phyloP scores from a whole-genome alignment of 2,329 filamentous ascomycete genomes.

The Chaetomium strumarium region DNA sequence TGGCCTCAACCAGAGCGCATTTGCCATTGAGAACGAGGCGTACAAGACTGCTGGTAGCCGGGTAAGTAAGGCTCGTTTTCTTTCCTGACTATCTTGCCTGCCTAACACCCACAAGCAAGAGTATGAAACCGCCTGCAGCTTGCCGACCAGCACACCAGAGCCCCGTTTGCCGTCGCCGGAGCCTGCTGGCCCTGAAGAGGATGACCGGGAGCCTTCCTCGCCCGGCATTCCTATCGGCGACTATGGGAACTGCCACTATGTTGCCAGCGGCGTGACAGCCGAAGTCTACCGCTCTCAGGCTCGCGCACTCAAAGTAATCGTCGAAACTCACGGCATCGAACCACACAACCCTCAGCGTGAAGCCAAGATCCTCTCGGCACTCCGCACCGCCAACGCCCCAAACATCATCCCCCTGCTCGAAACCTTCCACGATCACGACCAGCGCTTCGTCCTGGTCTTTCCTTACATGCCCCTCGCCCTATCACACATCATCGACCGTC shows the following conservation, averaged over 20 bases:
- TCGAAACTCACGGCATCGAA: slow-evolving; percentile 62
- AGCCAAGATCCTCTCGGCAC: slow-evolving; percentile 66
- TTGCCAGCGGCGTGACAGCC: slow-evolving; percentile 70
- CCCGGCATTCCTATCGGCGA: slow-evolving; percentile 45
- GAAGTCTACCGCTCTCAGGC: slow-evolving; percentile 66
- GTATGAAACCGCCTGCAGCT: slow-evolving; percentile 44
- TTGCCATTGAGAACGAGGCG: slow-evolving; percentile 58
- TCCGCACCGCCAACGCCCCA: slow-evolving; percentile 35
- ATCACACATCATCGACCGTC: slow-evolving; percentile 53
- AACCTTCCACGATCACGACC: slow-evolving; percentile 64
- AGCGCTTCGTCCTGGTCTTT: slow-evolving; percentile 73
- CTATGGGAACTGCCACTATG: slow-evolving; percentile 47
- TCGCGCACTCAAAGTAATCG: slow-evolving; percentile 79
- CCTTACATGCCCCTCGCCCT: slow-evolving; percentile 76
- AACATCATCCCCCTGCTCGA: slow-evolving; percentile 59
- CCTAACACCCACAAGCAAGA: slow-evolving; percentile 44
- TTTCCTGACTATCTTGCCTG: slow-evolving; percentile 17
- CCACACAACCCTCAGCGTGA: slow-evolving; percentile 83
- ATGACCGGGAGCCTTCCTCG: not conserved
- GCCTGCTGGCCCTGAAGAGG: not conserved
- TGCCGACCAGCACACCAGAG: slow-evolving; percentile 5
- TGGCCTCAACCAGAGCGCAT: slow-evolving; percentile 43
- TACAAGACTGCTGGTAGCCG: slow-evolving; percentile 52
- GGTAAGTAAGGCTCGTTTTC: slow-evolving; percentile 38
- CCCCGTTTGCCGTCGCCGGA: not conserved